A percentile compares a stretch with the other conserved stretches of the same genome.
phyloP scores from a whole-genome alignment of 306 rosid genomes.

The Castanea sativa region DNA sequence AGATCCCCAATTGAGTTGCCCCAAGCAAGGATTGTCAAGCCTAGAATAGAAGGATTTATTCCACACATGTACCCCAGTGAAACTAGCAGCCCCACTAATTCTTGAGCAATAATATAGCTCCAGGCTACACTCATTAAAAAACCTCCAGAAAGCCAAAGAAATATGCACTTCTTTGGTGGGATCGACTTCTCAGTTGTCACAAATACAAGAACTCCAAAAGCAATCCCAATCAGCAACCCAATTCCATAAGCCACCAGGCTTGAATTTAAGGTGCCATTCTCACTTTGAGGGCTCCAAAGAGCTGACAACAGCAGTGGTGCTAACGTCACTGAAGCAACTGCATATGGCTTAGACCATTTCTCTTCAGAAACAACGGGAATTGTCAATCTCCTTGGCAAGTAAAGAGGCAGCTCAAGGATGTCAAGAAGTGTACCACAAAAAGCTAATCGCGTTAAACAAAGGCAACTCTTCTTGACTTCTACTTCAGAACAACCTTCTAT shows the following conservation, averaged over 20 bases:
- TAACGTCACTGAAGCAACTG: slow-evolving; percentile 39
- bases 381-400: slow-evolving; percentile 50
- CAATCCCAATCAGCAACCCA: slow-evolving; percentile 33
- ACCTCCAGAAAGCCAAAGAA: slow-evolving; percentile 51
- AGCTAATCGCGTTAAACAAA: slow-evolving; percentile 20
- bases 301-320: slow-evolving; percentile 41
- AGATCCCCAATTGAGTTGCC: slow-evolving; percentile 50
- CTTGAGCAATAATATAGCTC: slow-evolving; percentile 56
- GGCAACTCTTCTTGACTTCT: slow-evolving; percentile 24
- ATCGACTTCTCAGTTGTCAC: slow-evolving; percentile 31
- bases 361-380: slow-evolving; percentile 54
- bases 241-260: slow-evolving; percentile 31
- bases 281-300: slow-evolving; percentile 12
- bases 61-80: slow-evolving; percentile 37
- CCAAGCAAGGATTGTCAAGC: slow-evolving; percentile 46
- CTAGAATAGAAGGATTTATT: slow-evolving; percentile 43
- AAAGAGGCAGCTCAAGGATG: slow-evolving; percentile 48
- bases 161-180: slow-evolving; percentile 41
- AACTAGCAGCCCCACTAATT: slow-evolving; percentile 44
- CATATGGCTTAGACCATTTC: slow-evolving; percentile 42
- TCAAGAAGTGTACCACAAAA: slow-evolving; percentile 13
- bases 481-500: slow-evolving; percentile 14
- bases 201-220: slow-evolving; percentile 27
- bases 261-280: slow-evolving; percentile 10
- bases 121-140: slow-evolving; percentile 58